Percentiles rank a stretch among this genome's conserved stretches.
Conservation (phyloP, 2,329 filamentous ascomycete species). For the Thielaviopsis euricoi region DNA sequence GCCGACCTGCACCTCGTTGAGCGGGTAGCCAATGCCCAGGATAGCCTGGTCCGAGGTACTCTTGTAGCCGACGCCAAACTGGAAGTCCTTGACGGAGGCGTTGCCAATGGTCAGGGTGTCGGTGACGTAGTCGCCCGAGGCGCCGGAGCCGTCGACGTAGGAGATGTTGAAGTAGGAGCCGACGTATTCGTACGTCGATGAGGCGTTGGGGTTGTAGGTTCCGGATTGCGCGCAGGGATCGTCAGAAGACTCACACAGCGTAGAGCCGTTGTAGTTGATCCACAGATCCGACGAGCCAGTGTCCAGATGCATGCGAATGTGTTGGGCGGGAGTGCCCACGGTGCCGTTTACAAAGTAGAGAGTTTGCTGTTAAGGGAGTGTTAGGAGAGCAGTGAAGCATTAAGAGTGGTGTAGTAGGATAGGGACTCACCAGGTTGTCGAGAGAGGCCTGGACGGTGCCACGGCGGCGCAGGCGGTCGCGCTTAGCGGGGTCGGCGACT, state of each 20-base stretch:
- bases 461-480: slow-evolving; percentile 29
- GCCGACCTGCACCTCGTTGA: slow-evolving; percentile 61
- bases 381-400: no score
- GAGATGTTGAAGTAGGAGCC: slow-evolving; percentile 71
- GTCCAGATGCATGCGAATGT: slow-evolving; percentile 43
- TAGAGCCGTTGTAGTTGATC: slow-evolving; percentile 50
- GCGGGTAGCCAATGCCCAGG: slow-evolving; percentile 65
- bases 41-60: slow-evolving; percentile 52
- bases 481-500: slow-evolving; percentile 24
- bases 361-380: slow-evolving; percentile 30
- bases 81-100: slow-evolving; percentile 35
- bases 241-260: slow-evolving; percentile 33
- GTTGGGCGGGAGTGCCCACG: slow-evolving; percentile 44
- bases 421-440: slow-evolving; percentile 35
- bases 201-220: slow-evolving; percentile 52
- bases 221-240: slow-evolving; percentile 44
- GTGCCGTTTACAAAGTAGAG: slow-evolving; percentile 48
- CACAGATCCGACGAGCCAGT: slow-evolving; percentile 55
- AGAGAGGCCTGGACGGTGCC: slow-evolving; percentile 28
- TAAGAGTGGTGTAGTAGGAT: no score
- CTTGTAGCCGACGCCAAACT: slow-evolving; percentile 58
- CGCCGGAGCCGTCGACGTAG: slow-evolving; percentile 68
- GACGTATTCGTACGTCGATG: slow-evolving; percentile 60
- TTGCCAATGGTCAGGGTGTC: slow-evolving; percentile 51
- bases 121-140: slow-evolving; percentile 62